Conservation (phyloP, 2,329 filamentous ascomycete species). For the Colletotrichum sp. region DNA sequence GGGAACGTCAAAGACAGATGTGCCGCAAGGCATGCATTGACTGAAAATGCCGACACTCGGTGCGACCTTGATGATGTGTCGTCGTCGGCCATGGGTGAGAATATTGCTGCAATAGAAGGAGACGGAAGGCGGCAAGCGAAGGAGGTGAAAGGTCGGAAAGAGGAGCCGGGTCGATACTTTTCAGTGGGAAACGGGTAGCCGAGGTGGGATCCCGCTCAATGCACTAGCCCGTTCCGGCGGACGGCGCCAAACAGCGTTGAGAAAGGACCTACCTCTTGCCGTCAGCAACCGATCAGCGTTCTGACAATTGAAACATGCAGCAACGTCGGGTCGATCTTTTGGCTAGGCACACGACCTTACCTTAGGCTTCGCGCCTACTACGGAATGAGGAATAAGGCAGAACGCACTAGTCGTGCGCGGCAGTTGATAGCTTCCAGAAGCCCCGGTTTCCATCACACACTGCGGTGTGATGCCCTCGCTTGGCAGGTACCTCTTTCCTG, state of each 20-base stretch:
- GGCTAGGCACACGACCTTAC: background rate
- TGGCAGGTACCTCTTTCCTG: background rate
- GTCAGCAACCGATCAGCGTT: background rate
- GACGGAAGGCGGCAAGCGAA: background rate
- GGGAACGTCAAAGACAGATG: background rate
- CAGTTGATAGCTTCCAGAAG: background rate
- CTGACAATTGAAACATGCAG: background rate
- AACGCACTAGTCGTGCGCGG: background rate
- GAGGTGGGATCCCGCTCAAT: background rate
- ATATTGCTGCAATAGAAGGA: background rate
- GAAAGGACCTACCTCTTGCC: background rate
- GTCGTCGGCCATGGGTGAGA: background rate
- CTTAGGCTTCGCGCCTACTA: background rate
- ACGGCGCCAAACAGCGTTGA: background rate
- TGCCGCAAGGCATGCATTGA: background rate
- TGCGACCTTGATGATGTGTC: background rate
- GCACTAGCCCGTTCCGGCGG: background rate
- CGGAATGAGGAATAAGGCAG: background rate
- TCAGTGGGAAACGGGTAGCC: background rate
- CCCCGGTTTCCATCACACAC: background rate
- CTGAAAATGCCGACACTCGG: background rate
- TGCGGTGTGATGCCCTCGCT: background rate
- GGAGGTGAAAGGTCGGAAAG: background rate
- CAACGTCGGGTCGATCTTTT: background rate
- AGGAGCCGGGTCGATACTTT: background rate